Evolutionary conservation across 805 yeast species (phyloP), one percentile per base, ranked within the genome.

Genomic region (Wickerhamomyces rabaulensis): DNA sequence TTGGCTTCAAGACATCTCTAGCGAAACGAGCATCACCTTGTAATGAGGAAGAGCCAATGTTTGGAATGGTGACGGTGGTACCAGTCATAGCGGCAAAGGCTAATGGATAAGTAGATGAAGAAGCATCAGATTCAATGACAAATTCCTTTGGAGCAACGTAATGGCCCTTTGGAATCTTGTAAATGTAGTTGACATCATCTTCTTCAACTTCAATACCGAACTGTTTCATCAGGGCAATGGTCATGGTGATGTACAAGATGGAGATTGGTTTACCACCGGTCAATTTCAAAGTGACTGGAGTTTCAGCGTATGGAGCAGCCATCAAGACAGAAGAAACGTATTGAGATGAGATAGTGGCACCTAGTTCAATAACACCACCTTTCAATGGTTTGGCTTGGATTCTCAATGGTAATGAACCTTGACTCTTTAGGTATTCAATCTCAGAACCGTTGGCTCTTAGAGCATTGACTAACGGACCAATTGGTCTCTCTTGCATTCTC

Each of bases 11-110:
- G 6, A 94, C 97, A 59, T 91, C 97, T 33, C 81, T 84, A 2
- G 98, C 99, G 68, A 94, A 94, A 60, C 91, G 78, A 2, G 99
- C 97, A 68, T 94, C 99, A 50, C 99, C 99, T 68, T 94, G 99
- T 55, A 94, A 73, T 0, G 98, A 92, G 41, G 85, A 70, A 13
- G 82, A 82, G 5, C 99, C 99, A 63, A 94, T 92, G 64, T 89
- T 92, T 48, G 99, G 98, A 55, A 94, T 78, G 0, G 96, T 89
- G 52, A 95, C 89, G 9, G 89, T 81, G 6, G 96, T 80, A 23
- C 98, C 97, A 1, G 96, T 89, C 71, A 94, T 71, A 10, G 99
- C 99, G 47, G 99, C 98, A 70, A 87, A 88, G 0, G 99, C 99
- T 54, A 94, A 75, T 38, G 99, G 99, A 58, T 94, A 94, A 10